Percentiles rank a stretch among this genome's conserved stretches.
These are phyloP conservation scores for Fomitiporia mediterranea DNA, from an alignment of 1,284 basidiomycete genomes.

Conservation along the genomic window DNA sequence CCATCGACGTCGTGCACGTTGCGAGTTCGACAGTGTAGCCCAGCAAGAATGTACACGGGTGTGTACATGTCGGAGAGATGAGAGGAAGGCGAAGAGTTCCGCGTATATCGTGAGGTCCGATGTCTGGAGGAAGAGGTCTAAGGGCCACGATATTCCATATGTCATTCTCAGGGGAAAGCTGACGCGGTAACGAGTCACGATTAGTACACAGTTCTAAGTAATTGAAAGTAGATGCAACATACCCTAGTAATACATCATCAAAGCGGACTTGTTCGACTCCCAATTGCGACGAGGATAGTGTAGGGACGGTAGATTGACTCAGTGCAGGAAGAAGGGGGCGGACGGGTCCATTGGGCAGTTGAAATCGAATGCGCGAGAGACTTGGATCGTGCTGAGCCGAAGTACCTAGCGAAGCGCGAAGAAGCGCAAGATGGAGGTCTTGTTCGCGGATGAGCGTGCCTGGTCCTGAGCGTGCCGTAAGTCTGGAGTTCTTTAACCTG, in stretches of 20 bases:
- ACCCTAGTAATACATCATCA: conserved; percentile 70
- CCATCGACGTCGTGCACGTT: conserved; percentile 77
- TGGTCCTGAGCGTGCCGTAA: conserved; percentile 59
- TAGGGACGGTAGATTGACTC: conserved; percentile 31
- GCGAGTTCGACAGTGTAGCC: conserved; percentile 78
- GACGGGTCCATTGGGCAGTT: conserved; percentile 72
- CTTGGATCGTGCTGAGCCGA: conserved; percentile 76
- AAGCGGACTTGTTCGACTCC: conserved; percentile 49
- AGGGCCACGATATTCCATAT: conserved; percentile 76
- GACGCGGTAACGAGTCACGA: neutral
- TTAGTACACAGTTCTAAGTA: no score
- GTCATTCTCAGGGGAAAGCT: conserved; percentile 59
- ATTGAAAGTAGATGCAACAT: no score
- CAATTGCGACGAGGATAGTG: conserved; percentile 30
- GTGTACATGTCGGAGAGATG: conserved; percentile 79
- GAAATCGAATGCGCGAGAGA: conserved; percentile 65
- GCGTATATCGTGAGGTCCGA: conserved; percentile 73
- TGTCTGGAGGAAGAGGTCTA: conserved; percentile 83
- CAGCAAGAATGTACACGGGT: conserved; percentile 75
- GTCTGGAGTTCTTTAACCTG: conserved; percentile 67
- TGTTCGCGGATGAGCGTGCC: conserved; percentile 81
- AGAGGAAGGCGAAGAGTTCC: conserved; percentile 77
- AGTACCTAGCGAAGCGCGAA: conserved; percentile 80
- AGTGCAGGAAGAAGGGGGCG: conserved; percentile 73
- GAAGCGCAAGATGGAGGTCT: conserved; percentile 76